Evolutionary conservation across 192 early-diverging fungal genomes (phyloP), one percentile per base, ranked within the genome.

Genomic region (Gigaspora rosea): DNA sequence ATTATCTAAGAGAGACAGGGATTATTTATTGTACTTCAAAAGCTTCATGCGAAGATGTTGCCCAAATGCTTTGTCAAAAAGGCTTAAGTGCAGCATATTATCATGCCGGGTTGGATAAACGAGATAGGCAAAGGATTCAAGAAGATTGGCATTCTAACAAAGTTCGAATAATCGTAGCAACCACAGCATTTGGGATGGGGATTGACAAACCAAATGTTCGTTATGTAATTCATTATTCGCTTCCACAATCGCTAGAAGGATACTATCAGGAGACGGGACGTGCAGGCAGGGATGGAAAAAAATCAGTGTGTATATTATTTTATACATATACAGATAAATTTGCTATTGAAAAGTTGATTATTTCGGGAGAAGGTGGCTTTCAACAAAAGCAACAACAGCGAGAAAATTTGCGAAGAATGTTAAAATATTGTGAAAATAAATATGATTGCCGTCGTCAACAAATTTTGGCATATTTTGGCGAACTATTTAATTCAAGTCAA

Each of bases 181-280:
- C 97, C 0, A 87, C 98, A 32, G 97, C 97, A 0, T 99, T 99
- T 85, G 96, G 97, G 11, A 96, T 99, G 96, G 97, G 96, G 8
- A 96, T 98, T 61, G 95, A 99, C 85, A 98, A 99, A 84, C 81
- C 93, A 6, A 94, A 98, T 75, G 96, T 99, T 22, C 93, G 96
- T 12, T 97, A 93, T 81, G 96, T 99, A 2, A 93, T 97, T 16
- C 97, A 99, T 75, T 91, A 94, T 81, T 90, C 92, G 9, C 82
- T 99, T 27, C 96, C 96, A 0, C 88, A 92, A 12, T 95, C 93
- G 49, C 78, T 99, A 1, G 97, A 99, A 81, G 95, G 94, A 0
- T 99, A 99, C 77, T 97, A 97, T 76, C 93, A 97, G 82, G 97
- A 99, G 79, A 99, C 95, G 0, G 96, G 97, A 2, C 91, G 97